Conservation (phyloP, 805 yeast genomes). For the Saturnispora ahearnii region DNA sequence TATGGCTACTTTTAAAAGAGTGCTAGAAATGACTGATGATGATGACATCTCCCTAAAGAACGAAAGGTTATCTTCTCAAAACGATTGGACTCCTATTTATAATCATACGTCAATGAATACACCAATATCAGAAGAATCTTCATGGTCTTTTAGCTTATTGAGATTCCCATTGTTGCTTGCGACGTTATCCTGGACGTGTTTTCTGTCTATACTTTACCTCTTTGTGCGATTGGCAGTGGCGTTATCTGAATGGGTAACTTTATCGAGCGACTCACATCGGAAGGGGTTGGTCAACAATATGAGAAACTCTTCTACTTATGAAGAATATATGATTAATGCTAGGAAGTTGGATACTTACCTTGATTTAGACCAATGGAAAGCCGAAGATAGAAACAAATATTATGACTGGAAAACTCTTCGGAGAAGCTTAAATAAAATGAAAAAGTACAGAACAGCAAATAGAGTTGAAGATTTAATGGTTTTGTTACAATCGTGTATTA, state of each 20-base stretch:
- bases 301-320: constrained; percentile 40
- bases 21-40: constrained; percentile 28
- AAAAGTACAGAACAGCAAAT: constrained; percentile 24
- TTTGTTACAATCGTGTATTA: constrained; percentile 56
- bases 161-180: constrained; percentile 58
- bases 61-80: constrained; percentile 30
- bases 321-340: constrained; percentile 59
- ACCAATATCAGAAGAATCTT: constrained; percentile 13
- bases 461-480: constrained; percentile 41
- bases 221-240: constrained; percentile 52
- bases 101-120: constrained; percentile 14
- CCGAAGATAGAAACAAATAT: constrained; percentile 50
- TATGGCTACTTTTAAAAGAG: constrained; percentile 30
- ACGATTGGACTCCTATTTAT: constrained; percentile 41
- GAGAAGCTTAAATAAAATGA: constrained; percentile 37
- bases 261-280: constrained; percentile 56
- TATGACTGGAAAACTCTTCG: constrained; percentile 58
- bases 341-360: constrained; percentile 45
- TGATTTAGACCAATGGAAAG: constrained; percentile 56
- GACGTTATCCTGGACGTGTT: constrained; percentile 43
- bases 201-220: constrained; percentile 43
- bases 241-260: constrained; percentile 42
- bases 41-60: constrained; percentile 1
- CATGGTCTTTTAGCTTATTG: constrained; percentile 36
- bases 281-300: constrained; percentile 40